Percentiles rank a stretch among this genome's conserved stretches.
Conservation (phyloP, 225 moss, liverwort and hornwort species). For the Bryum argenteum region DNA sequence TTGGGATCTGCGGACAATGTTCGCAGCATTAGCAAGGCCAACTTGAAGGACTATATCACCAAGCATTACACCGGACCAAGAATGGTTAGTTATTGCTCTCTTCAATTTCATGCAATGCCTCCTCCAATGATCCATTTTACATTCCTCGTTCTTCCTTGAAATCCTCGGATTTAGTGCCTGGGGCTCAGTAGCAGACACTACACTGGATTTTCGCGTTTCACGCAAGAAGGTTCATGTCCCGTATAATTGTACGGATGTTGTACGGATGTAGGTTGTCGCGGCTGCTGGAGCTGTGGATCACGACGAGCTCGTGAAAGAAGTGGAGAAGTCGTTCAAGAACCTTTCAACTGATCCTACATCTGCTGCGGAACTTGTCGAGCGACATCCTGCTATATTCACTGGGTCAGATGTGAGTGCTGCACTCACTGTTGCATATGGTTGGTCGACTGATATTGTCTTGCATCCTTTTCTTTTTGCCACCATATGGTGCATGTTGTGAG, state of each 20-base stretch:
- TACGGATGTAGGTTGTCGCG: slow-evolving; percentile 80
- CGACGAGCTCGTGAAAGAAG: slow-evolving; percentile 71
- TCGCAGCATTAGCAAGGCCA: slow-evolving; percentile 70
- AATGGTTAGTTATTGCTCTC: slow-evolving; percentile 57
- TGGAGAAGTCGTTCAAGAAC: slow-evolving; percentile 67
- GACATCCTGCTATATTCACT: slow-evolving; percentile 75
- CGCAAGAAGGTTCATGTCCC: not conserved
- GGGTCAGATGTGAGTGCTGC: slow-evolving; percentile 74
- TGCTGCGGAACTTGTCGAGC: slow-evolving; percentile 68
- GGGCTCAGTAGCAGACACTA: not conserved
- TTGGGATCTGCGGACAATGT: slow-evolving; percentile 81
- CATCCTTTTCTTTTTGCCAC: not conserved
- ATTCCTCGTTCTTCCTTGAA: not conserved
- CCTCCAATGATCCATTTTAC: slow-evolving; percentile 1
- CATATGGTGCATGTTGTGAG: not conserved
- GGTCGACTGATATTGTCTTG: not conserved
- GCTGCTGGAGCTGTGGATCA: slow-evolving; percentile 88
- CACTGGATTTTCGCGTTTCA: not conserved
- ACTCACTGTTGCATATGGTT: not conserved
- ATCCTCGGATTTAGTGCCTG: slow-evolving; percentile 10
- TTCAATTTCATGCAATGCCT: not conserved
- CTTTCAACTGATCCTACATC: slow-evolving; percentile 64
- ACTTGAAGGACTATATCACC: slow-evolving; percentile 86
- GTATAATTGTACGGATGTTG: not conserved
- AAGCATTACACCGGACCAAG: slow-evolving; percentile 87